Evolutionary conservation across 2,329 filamentous ascomycete genomes (phyloP).

Genomic region (Westerdykella aurantiaca): DNA sequence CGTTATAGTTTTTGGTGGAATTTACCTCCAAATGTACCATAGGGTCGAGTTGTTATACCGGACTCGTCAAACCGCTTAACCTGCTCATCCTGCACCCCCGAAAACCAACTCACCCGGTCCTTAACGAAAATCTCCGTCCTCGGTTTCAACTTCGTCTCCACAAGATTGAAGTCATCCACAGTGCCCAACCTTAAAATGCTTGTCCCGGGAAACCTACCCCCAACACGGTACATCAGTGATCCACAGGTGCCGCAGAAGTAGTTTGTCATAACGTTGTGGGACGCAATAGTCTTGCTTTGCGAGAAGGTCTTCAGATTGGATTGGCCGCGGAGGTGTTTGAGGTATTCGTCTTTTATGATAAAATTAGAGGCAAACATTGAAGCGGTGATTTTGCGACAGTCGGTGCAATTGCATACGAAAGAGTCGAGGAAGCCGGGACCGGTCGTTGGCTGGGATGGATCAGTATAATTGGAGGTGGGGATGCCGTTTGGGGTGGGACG

Average conservation of each 20-base stretch:
- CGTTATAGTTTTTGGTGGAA: too few relatives aligned
- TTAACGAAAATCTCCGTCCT: slow-evolving; percentile 37
- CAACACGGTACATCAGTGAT: slow-evolving; percentile 54
- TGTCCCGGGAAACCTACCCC: slow-evolving; percentile 40
- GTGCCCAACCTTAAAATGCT: slow-evolving; percentile 54
- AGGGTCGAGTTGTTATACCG: too few relatives aligned
- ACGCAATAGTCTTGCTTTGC: slow-evolving; percentile 39
- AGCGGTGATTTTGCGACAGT: slow-evolving; percentile 58
- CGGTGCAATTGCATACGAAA: slow-evolving; percentile 57
- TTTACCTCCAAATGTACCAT: too few relatives aligned
- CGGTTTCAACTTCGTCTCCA: slow-evolving; percentile 54
- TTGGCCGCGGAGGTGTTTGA: slow-evolving; percentile 48
- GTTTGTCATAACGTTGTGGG: slow-evolving; percentile 53
- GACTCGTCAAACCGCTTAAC: too few relatives aligned
- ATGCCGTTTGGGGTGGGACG: not conserved
- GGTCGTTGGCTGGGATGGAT: slow-evolving; percentile 38
- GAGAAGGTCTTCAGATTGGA: slow-evolving; percentile 46
- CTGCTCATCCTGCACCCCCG: too few relatives aligned
- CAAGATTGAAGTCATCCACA: slow-evolving; percentile 56
- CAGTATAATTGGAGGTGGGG: too few relatives aligned
- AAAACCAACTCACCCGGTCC: too few relatives aligned
- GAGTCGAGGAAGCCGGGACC: slow-evolving; percentile 44
- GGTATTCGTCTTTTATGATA: slow-evolving; percentile 41
- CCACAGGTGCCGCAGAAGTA: slow-evolving; percentile 57
- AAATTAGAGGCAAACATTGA: slow-evolving; percentile 59